Evolutionary conservation across 345 rosid genomes (phyloP).

Genomic region (Hibiscus tridactylites): DNA sequence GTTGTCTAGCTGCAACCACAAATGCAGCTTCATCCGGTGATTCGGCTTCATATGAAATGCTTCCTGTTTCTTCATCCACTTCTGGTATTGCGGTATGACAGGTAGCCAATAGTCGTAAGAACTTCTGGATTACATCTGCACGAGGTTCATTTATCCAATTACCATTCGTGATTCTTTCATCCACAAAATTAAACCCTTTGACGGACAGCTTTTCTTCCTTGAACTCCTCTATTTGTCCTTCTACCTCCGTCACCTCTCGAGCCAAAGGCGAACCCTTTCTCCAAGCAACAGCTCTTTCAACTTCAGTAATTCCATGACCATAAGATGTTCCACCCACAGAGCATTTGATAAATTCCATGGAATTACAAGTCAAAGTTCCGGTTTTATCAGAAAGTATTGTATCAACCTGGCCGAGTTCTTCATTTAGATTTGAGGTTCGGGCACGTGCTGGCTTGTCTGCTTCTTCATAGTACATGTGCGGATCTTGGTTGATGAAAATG

Average conservation of each 20-base stretch:
- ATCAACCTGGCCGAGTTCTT: constrained; percentile 95
- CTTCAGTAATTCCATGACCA: constrained; percentile 83
- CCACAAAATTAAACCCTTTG: constrained; percentile 75
- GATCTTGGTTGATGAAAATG: constrained; percentile 75
- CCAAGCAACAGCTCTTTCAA: constrained; percentile 71
- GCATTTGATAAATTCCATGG: constrained; percentile 93
- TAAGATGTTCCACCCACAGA: constrained; percentile 79
- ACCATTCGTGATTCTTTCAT: constrained; percentile 73
- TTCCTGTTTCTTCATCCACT: constrained; percentile 63
- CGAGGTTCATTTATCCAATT: constrained; percentile 57
- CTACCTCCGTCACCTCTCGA: constrained; percentile 32
- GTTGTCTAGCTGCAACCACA: constrained; percentile 87
- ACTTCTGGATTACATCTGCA: constrained; percentile 53
- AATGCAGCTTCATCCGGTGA: constrained; percentile 99
- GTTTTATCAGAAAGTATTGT: constrained; percentile 89
- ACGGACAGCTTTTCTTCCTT: constrained; percentile 33
- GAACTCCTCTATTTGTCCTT: constrained; percentile 11
- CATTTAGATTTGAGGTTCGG: constrained; percentile 92
- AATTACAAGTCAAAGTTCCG: constrained; percentile 91
- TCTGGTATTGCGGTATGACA: constrained; percentile 97
- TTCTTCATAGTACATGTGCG: constrained; percentile 76
- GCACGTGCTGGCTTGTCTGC: constrained; percentile 85
- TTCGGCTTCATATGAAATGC: constrained; percentile 78
- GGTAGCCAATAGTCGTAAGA: constrained; percentile 55
- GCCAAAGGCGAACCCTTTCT: constrained; percentile 49